phyloP scores from a whole-genome alignment of 139 green algal genomes.

The Micractinium sp. region DNA sequence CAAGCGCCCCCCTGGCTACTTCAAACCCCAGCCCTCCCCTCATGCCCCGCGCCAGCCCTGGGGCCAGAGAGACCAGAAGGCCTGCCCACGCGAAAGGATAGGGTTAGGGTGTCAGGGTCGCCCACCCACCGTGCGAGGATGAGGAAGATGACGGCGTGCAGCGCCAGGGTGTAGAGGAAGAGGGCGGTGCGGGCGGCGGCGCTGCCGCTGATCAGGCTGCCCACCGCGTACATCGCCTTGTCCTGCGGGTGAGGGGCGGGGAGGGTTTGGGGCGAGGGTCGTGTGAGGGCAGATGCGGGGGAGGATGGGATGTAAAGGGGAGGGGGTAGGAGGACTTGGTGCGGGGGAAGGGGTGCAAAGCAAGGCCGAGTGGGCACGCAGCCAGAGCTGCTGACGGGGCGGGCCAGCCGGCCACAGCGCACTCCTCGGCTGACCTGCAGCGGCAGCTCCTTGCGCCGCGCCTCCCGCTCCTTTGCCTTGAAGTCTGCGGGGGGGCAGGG shows the following conservation, averaged over 20 bases:
- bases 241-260: background rate
- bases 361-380: too few relatives aligned
- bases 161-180: slow-evolving; percentile 84
- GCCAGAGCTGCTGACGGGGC: background rate
- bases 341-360: too few relatives aligned
- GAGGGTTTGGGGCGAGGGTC: too few relatives aligned
- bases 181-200: slow-evolving; percentile 46
- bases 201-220: slow-evolving; percentile 53
- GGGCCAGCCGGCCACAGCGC: background rate
- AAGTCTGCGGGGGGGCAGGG: slow-evolving; percentile 41
- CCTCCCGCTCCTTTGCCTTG: slow-evolving; percentile 38
- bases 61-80: background rate
- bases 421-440: slow-evolving; percentile 24
- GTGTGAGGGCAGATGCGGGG: too few relatives aligned
- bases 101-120: too few relatives aligned
- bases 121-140: slow-evolving; percentile 62
- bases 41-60: background rate
- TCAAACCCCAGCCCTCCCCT: too few relatives aligned
- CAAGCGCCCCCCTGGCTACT: too few relatives aligned
- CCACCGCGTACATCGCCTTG: slow-evolving; percentile 40
- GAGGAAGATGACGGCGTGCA: slow-evolving; percentile 84
- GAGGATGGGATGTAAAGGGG: background rate
- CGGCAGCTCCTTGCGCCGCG: slow-evolving; percentile 33
- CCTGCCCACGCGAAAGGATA: background rate
- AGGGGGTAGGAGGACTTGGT: background rate